These are phyloP conservation scores for Neonectria coccinea DNA, from an alignment of 2,329 filamentous ascomycete genomes.

Conservation along the genomic window DNA sequence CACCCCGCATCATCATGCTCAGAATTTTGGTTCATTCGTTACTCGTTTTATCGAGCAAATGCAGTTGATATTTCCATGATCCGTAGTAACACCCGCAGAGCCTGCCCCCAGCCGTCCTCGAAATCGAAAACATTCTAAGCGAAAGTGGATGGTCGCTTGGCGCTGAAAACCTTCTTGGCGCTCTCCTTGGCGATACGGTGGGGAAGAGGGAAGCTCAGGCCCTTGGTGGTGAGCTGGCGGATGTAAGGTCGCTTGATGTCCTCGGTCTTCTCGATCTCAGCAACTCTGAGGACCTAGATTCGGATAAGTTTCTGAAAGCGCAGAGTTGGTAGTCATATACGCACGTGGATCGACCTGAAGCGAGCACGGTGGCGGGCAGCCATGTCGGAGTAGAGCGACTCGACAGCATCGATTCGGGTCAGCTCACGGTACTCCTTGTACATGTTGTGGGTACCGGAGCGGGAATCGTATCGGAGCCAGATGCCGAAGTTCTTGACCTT, in stretches of 20 bases:
- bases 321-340: slow-evolving; percentile 53
- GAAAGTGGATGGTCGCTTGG: slow-evolving; percentile 96
- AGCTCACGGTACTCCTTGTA: slow-evolving; percentile 99
- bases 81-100: slow-evolving; percentile 72
- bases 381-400: slow-evolving; percentile 99
- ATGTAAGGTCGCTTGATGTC: slow-evolving; percentile 99
- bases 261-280: slow-evolving; percentile 94
- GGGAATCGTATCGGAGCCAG: slow-evolving; percentile 99
- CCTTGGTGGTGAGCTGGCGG: slow-evolving; percentile 96
- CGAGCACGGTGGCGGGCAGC: slow-evolving; percentile 95
- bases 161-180: slow-evolving; percentile 92
- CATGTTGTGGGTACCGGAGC: slow-evolving; percentile 99
- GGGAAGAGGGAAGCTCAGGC: slow-evolving; percentile 97
- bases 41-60: slow-evolving; percentile 65
- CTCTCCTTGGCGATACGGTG: slow-evolving; percentile 89
- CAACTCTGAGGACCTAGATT: slow-evolving; percentile 91
- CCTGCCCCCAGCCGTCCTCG: slow-evolving; percentile 64
- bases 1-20: slow-evolving; percentile 45
- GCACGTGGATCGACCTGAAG: slow-evolving; percentile 98
- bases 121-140: slow-evolving; percentile 79
- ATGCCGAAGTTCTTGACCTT: slow-evolving; percentile 99
- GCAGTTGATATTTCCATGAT: slow-evolving; percentile 70
- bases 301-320: slow-evolving; percentile 24
- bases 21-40: slow-evolving; percentile 59
- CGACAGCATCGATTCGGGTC: slow-evolving; percentile 93